A percentile compares a stretch with the other conserved stretches of the same genome.
These are phyloP conservation scores for Marasmius tenuissimus DNA, from an alignment of 1,284 basidiomycete species.

Conservation along the genomic window DNA sequence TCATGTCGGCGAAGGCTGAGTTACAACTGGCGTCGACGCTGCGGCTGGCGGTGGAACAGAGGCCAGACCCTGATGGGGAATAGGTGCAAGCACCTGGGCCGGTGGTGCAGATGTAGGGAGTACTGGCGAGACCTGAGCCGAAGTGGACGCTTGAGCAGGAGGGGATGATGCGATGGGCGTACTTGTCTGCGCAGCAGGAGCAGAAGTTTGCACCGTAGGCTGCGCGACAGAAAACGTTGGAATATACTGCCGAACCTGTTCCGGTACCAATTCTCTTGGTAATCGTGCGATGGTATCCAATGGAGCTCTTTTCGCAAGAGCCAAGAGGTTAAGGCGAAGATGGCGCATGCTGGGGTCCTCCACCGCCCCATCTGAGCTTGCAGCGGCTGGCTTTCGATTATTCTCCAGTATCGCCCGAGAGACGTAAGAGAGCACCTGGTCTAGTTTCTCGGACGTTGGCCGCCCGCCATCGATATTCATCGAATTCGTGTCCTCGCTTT, in stretches of 20 bases:
- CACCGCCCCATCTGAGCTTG: constrained; percentile 1
- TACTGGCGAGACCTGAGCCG: no score
- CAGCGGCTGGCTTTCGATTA: background rate
- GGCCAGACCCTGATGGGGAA: no score
- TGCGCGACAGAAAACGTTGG: constrained; percentile 2
- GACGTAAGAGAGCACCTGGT: constrained; percentile 10
- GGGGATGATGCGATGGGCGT: no score
- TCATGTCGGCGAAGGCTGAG: no score
- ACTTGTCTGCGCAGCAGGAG: background rate
- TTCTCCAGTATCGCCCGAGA: background rate
- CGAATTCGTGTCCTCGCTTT: constrained; percentile 14
- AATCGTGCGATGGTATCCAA: constrained; percentile 66
- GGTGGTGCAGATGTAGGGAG: no score
- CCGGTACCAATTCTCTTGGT: constrained; percentile 65
- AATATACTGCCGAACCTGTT: constrained; percentile 51
- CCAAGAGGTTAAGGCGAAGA: constrained; percentile 67
- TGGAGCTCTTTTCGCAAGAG: constrained; percentile 72
- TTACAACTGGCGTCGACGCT: no score
- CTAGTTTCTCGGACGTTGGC: constrained; percentile 33
- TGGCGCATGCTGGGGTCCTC: constrained; percentile 55
- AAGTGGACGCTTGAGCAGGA: no score
- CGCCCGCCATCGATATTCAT: constrained; percentile 24
- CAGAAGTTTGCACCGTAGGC: background rate
- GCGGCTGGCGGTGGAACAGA: no score
- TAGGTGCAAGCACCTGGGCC: no score